Evolutionary conservation across 192 early-diverging fungal genomes (phyloP).

Genomic region (Gonapodya sp.): DNA sequence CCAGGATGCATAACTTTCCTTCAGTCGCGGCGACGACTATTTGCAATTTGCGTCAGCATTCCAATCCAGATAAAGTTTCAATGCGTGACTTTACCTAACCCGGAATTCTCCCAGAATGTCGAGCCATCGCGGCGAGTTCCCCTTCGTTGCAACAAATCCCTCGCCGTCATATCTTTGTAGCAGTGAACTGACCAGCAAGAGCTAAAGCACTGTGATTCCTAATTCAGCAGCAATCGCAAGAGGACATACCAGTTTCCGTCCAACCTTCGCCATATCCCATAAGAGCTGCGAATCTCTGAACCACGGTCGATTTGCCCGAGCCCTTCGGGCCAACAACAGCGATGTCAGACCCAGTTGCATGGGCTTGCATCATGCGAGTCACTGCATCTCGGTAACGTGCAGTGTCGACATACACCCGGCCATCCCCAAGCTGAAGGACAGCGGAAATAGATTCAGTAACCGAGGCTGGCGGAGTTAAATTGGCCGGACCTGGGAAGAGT

Average conservation of each 20-base stretch:
- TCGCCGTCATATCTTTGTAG: constrained; percentile 70
- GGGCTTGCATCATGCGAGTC: constrained; percentile 27
- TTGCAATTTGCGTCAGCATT: constrained; percentile 15
- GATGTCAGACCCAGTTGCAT: constrained; percentile 49
- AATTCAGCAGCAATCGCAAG: too few species aligned
- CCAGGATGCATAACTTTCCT: constrained; percentile 63
- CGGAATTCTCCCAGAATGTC: constrained; percentile 47
- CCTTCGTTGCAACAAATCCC: constrained; percentile 69
- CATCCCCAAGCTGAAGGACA: constrained; percentile 6
- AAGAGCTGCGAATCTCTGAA: constrained; percentile 47
- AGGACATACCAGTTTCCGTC: constrained; percentile 52
- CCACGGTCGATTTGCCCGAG: constrained; percentile 57
- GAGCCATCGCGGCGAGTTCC: constrained; percentile 57
- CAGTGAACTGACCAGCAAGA: background rate
- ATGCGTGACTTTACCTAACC: background rate
- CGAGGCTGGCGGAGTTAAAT: background rate
- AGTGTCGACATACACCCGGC: constrained; percentile 19
- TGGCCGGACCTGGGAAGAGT: background rate
- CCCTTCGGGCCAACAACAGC: constrained; percentile 64
- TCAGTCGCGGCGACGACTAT: constrained; percentile 62
- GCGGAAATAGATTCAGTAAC: background rate
- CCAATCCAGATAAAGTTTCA: background rate
- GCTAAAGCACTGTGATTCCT: too few species aligned
- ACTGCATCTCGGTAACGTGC: constrained; percentile 19
- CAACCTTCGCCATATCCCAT: constrained; percentile 23